These are phyloP conservation scores for Xylariaceae sp. DNA, from an alignment of 2,329 filamentous ascomycete species.

Conservation along the genomic window DNA sequence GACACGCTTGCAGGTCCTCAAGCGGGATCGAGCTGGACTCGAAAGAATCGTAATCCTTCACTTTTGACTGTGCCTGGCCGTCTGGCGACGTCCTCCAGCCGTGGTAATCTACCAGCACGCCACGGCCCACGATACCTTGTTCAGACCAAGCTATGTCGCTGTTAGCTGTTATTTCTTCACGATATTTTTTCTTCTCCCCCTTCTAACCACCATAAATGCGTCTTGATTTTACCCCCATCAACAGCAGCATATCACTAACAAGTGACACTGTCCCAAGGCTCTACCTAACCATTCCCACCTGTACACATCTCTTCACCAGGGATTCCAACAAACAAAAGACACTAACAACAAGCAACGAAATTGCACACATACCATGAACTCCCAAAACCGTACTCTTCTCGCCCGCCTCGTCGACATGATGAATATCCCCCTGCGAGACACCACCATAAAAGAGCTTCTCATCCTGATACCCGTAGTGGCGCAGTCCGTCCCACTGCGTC, in stretches of 20 bases:
- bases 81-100: slow-evolving; percentile 46
- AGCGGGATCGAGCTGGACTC: slow-evolving; percentile 46
- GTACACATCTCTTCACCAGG: background rate
- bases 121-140: slow-evolving; percentile 62
- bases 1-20: slow-evolving; percentile 50
- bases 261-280: too few relatives aligned
- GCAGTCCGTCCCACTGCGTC: slow-evolving; percentile 64
- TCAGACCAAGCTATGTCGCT: slow-evolving; percentile 52
- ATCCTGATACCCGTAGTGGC: slow-evolving; percentile 58
- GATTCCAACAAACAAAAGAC: background rate
- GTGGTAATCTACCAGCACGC: slow-evolving; percentile 61
- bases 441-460: slow-evolving; percentile 33
- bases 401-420: slow-evolving; percentile 17
- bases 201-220: too few relatives aligned
- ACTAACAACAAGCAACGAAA: background rate
- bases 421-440: slow-evolving; percentile 22
- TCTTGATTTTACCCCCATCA: too few relatives aligned
- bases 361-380: slow-evolving; percentile 21
- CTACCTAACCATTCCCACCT: too few relatives aligned
- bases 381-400: slow-evolving; percentile 22
- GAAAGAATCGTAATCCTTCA: slow-evolving; percentile 44
- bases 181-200: background rate
- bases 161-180: too few relatives aligned
- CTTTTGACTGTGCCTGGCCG: slow-evolving; percentile 43
- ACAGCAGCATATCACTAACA: too few relatives aligned